phyloP scores from a whole-genome alignment of 2,329 filamentous ascomycete genomes.

The Lachnellula hyalina region DNA sequence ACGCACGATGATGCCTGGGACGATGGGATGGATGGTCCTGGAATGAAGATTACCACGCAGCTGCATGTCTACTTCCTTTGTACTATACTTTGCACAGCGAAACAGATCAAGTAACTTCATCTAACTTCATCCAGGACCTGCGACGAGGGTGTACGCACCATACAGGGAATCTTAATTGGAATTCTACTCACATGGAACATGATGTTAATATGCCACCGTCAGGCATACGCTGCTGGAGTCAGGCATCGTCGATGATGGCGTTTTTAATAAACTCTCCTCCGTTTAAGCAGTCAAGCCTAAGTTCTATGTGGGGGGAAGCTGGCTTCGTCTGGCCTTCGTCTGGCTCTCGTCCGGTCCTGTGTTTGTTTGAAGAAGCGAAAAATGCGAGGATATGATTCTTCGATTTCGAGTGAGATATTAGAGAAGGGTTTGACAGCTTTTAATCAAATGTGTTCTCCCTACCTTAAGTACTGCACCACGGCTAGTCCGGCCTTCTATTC shows the following conservation, averaged over 20 bases:
- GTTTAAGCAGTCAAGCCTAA: neutral
- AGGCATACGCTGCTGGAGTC: neutral
- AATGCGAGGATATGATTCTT: no score
- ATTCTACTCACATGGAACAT: neutral
- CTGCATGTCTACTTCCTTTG: neutral
- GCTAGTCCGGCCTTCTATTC: no score
- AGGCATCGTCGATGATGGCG: neutral
- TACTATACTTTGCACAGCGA: neutral
- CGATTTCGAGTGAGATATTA: no score
- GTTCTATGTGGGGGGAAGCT: no score
- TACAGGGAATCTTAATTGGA: neutral
- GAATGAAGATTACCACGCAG: neutral
- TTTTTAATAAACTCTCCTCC: neutral
- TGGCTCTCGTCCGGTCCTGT: no score
- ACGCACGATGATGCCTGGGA: neutral
- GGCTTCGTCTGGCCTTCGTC: no score
- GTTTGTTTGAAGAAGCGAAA: no score
- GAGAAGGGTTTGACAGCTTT: no score
- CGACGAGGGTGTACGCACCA: neutral
- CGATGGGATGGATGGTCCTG: no score
- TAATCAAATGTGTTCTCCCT: no score
- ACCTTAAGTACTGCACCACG: no score
- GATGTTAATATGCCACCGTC: neutral
- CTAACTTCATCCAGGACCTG: conserved; percentile 5
- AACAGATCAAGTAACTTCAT: conserved; percentile 1